Conservation (phyloP, 805 yeast species). For the baker's yeast (Saccharomyces cerevisiae) region DNA sequence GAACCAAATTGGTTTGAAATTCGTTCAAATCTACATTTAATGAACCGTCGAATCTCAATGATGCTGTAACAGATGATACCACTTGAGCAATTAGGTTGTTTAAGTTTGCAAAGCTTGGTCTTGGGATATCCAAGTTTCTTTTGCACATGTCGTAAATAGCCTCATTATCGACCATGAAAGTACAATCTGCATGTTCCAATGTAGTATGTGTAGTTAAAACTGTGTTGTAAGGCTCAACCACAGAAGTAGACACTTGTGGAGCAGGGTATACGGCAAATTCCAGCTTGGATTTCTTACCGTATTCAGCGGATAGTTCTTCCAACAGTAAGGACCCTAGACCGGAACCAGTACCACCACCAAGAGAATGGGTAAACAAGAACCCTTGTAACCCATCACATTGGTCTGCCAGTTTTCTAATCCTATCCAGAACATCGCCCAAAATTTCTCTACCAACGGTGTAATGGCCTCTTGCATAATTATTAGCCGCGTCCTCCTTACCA, state of each 20-base stretch:
- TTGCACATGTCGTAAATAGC: slow-evolving; percentile 96
- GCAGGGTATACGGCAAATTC: slow-evolving; percentile 97
- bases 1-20: slow-evolving; percentile 93
- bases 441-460: slow-evolving; percentile 92
- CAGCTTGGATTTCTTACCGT: slow-evolving; percentile 86
- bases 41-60: slow-evolving; percentile 89
- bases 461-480: slow-evolving; percentile 95
- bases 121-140: slow-evolving; percentile 79
- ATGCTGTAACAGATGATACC: slow-evolving; percentile 90
- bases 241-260: slow-evolving; percentile 88
- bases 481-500: slow-evolving; percentile 96
- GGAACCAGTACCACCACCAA: slow-evolving; percentile 98
- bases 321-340: slow-evolving; percentile 88
- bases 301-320: slow-evolving; percentile 81
- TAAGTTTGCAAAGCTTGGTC: slow-evolving; percentile 76
- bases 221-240: slow-evolving; percentile 93
- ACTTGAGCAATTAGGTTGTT: slow-evolving; percentile 92
- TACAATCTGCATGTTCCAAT: slow-evolving; percentile 92
- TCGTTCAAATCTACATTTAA: slow-evolving; percentile 91
- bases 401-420: slow-evolving; percentile 86
- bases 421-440: slow-evolving; percentile 82
- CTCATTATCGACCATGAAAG: slow-evolving; percentile 95
- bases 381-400: slow-evolving; percentile 96
- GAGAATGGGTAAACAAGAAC: slow-evolving; percentile 85
- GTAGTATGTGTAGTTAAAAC: slow-evolving; percentile 93